Percentiles rank a stretch among this genome's conserved stretches.
phyloP scores from a whole-genome alignment of 495 filamentous ascomycete species.

The Penicillium mononematosum region DNA sequence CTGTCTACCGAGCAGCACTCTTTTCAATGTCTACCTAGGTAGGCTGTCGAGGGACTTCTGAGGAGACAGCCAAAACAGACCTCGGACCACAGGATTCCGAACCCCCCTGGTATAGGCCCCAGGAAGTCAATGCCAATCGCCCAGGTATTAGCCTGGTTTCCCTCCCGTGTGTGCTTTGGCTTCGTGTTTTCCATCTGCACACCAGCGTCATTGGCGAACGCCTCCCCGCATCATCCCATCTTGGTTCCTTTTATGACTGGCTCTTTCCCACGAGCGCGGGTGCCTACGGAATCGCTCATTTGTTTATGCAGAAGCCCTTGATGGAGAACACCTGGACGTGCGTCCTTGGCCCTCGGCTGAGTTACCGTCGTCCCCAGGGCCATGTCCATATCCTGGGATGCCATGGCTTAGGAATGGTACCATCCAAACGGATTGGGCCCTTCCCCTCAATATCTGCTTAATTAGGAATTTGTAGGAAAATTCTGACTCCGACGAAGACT shows the following conservation, averaged over 20 bases:
- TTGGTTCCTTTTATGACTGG: conserved; percentile 10
- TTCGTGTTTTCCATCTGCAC: conserved; percentile 8
- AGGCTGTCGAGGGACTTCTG: background rate
- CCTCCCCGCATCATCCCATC: conserved; percentile 17
- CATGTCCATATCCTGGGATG: background rate
- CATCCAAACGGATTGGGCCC: conserved; percentile 5
- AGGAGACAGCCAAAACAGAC: background rate
- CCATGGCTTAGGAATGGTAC: conserved; percentile 5
- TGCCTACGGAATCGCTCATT: background rate
- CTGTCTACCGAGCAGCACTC: background rate
- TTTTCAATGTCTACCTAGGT: background rate
- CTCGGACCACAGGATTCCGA: conserved; percentile 7
- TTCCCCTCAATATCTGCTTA: background rate
- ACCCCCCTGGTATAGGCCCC: background rate
- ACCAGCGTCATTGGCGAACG: conserved; percentile 9
- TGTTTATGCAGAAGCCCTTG: background rate
- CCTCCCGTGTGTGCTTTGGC: background rate
- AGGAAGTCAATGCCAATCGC: background rate
- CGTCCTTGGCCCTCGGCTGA: conserved; percentile 8
- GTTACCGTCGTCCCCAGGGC: conserved; percentile 1
- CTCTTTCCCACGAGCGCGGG: background rate
- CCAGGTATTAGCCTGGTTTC: background rate
- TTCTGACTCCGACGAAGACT: background rate
- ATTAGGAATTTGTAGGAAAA: background rate
- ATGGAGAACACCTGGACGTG: conserved; percentile 1